Evolutionary conservation across 495 filamentous ascomycete species (phyloP).

Genomic region (Amphirosellinia nigrospora): DNA sequence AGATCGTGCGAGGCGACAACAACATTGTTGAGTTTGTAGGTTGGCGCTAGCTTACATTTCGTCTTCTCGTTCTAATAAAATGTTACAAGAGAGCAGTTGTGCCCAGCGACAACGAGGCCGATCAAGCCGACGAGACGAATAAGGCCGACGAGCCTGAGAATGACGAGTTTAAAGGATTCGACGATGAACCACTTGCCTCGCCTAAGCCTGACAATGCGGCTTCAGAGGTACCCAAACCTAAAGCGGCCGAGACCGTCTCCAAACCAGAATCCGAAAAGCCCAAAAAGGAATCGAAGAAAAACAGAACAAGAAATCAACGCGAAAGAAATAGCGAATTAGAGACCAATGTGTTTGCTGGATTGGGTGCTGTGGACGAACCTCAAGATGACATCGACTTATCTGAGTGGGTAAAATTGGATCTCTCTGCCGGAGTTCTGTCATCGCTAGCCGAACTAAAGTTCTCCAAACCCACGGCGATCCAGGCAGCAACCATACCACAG

Average conservation of each 20-base stretch:
- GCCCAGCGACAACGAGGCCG: conserved; percentile 30
- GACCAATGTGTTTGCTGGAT: conserved; percentile 47
- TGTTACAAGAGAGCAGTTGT: conserved; percentile 26
- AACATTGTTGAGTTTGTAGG: conserved; percentile 61
- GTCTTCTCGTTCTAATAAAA: conserved; percentile 24
- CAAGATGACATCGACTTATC: conserved; percentile 65
- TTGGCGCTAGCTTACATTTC: conserved; percentile 8
- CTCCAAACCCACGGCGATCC: conserved; percentile 78
- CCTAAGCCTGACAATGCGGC: not conserved
- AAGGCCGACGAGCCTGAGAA: conserved; percentile 30
- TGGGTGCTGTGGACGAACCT: conserved; percentile 46
- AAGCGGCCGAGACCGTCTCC: conserved; percentile 15
- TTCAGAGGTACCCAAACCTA: conserved; percentile 10
- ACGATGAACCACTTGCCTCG: conserved; percentile 41
- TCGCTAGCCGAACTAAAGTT: conserved; percentile 83
- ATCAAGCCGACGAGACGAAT: conserved; percentile 29
- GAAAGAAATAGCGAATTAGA: conserved; percentile 42
- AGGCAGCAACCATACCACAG: conserved; percentile 75
- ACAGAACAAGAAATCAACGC: conserved; percentile 51
- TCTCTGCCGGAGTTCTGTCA: conserved; percentile 71
- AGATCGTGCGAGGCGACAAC: conserved; percentile 67
- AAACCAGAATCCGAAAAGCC: conserved; percentile 15
- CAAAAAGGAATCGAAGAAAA: conserved; percentile 31
- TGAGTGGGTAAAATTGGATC: conserved; percentile 72
- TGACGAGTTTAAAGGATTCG: conserved; percentile 63